Base-by-base conservation (phyloP, 257 asterid genomes). In the Schizonepeta tenuifolia region DNA sequence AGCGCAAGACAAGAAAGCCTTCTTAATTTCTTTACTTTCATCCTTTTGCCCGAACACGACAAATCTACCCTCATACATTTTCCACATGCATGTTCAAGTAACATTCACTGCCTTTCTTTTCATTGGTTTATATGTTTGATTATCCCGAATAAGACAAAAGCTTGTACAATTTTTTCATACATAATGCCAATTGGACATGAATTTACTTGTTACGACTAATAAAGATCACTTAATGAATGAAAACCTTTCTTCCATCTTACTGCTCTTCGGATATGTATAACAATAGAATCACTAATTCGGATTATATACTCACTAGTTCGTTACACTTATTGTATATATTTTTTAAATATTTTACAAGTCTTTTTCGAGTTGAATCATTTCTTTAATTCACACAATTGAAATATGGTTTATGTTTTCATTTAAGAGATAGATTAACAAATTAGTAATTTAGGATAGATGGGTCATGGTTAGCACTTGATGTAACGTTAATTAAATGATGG, bases 401-500 rank as follows among this genome's bases (percentile, higher is more conserved):
- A 31, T 31, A 31, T 31, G 36, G 0, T 31, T 31, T 31, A 31
- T 31, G 1, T 5, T 31, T 4, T 5, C 5, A 31, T 4, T 31
- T 31, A 31, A 31, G 7, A 31, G 33, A 28, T 24, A 1, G 33
- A 28, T 28, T 28, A 28, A 3, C 33, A 28, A 28, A 28, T 28
- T 28, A 28, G 5, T 31, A 31, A 3, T 31, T 31, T 3, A 31
- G 35, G 35, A 31, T 31, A 31, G 35, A 31, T 36, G 9, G 41
- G 41, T 36, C 41, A 36, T 36, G 41, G 41, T 36, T 7, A 8
- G 41, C 43, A 9, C 12, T 38, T 38, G 43, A 38, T 38, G 43
- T 47, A 15, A 46, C 51, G 36, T 21, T 55, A 55, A 55, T 17
- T 55, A 55, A 55, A 70, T 79, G 68, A 75, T 73, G 77, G 41